Evolutionary conservation across 441 rosid genomes (phyloP).

Genomic region (Erodium moschatum): DNA sequence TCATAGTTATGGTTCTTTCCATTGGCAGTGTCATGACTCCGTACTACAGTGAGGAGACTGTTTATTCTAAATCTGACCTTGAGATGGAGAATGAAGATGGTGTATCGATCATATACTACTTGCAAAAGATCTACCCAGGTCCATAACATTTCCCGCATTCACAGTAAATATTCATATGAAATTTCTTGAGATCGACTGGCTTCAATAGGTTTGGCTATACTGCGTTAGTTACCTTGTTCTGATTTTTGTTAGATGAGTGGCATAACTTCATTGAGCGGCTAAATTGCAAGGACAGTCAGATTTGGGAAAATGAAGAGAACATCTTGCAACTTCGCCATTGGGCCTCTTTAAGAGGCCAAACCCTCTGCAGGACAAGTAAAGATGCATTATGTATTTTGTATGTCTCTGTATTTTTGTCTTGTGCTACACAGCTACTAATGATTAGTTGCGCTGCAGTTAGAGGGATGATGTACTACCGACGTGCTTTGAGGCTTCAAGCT

Average conservation of each 20-base stretch:
- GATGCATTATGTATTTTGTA: slow-evolving; percentile 22
- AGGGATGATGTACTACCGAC: slow-evolving; percentile 97
- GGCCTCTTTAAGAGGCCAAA: slow-evolving; percentile 97
- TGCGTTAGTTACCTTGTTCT: slow-evolving; percentile 5
- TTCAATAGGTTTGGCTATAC: slow-evolving; percentile 7
- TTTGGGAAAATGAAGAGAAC: slow-evolving; percentile 81
- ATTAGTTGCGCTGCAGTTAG: slow-evolving; percentile 50
- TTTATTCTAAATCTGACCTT: slow-evolving; percentile 82
- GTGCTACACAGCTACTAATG: slow-evolving; percentile 22
- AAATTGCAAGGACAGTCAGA: slow-evolving; percentile 56
- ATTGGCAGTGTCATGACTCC: slow-evolving; percentile 88
- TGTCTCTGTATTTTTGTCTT: slow-evolving; percentile 16
- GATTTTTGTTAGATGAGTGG: slow-evolving; percentile 71
- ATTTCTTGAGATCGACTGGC: neutral
- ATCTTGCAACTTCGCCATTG: slow-evolving; percentile 94
- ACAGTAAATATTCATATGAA: slow-evolving; percentile 2
- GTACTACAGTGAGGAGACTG: slow-evolving; percentile 91
- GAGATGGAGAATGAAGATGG: slow-evolving; percentile 98
- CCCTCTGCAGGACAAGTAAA: slow-evolving; percentile 85
- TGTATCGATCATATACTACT: slow-evolving; percentile 76
- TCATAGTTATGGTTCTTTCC: slow-evolving; percentile 10
- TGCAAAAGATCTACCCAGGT: slow-evolving; percentile 97
- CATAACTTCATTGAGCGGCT: slow-evolving; percentile 86
- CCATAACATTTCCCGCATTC: slow-evolving; percentile 18
- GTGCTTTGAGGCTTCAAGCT: slow-evolving; percentile 96